These are phyloP conservation scores for Verticillium zaregamsianum DNA, from an alignment of 2,329 filamentous ascomycete species.

Conservation along the genomic window DNA sequence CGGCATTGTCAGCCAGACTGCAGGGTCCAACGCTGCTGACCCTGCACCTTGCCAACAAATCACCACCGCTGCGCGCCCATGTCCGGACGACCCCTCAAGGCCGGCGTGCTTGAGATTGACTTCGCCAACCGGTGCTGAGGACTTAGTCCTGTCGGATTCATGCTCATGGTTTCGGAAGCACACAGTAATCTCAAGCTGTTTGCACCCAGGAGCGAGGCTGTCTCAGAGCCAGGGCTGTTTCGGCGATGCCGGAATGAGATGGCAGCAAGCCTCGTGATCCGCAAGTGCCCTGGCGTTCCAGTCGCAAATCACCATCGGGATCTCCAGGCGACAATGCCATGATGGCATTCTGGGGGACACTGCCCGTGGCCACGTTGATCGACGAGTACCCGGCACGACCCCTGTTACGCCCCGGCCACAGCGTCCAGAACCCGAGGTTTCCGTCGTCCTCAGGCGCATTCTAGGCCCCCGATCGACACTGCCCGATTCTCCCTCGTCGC, in stretches of 20 bases:
- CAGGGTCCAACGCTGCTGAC: not conserved
- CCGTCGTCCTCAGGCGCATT: not conserved
- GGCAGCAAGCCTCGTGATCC: not conserved
- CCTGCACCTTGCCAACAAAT: not conserved
- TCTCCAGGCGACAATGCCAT: not conserved
- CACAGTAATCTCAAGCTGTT: not conserved
- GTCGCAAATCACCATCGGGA: not conserved
- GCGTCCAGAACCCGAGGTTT: not conserved
- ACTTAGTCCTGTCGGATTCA: not conserved
- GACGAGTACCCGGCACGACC: not conserved
- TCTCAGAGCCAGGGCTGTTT: not conserved
- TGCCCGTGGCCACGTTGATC: not conserved
- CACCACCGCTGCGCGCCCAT: not conserved
- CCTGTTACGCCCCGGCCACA: not conserved
- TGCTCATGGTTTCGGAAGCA: not conserved
- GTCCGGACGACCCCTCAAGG: not conserved
- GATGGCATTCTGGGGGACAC: not conserved
- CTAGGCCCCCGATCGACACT: not conserved
- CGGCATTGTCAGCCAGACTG: not conserved
- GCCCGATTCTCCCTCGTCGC: too few species aligned
- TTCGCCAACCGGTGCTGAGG: not conserved
- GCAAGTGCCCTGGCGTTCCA: not conserved
- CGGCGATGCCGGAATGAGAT: not conserved
- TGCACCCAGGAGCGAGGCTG: not conserved
- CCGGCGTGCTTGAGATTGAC: not conserved